Evolutionary conservation across 1,139 yeast species (phyloP).

Genomic region (Lodderomyces beijingensis): DNA sequence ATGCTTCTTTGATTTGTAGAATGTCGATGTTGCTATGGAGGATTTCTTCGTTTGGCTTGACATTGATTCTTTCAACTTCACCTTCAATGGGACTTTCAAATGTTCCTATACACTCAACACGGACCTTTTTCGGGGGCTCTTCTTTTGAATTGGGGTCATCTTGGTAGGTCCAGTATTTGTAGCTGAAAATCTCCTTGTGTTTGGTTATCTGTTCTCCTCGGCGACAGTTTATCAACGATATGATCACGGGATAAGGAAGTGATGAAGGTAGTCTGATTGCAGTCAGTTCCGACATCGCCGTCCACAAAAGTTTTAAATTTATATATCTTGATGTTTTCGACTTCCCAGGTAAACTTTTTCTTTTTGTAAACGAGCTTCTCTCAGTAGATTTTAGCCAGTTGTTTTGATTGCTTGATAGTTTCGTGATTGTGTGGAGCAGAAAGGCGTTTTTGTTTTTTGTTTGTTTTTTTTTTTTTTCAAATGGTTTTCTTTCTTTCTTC

Average conservation of each 20-base stretch:
- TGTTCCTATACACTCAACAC: slow-evolving; percentile 61
- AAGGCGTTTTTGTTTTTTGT: too few species aligned
- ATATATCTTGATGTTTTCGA: too few species aligned
- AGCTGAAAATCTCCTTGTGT: slow-evolving; percentile 55
- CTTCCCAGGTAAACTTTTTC: too few species aligned
- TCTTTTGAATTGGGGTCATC: slow-evolving; percentile 52
- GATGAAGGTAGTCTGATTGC: slow-evolving; percentile 48
- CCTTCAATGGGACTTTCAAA: slow-evolving; percentile 88
- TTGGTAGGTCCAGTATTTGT: slow-evolving; percentile 65
- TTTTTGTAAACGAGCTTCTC: too few species aligned
- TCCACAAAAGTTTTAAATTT: too few species aligned
- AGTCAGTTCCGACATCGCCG: slow-evolving; percentile 30
- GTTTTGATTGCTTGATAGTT: too few species aligned
- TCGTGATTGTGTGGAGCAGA: too few species aligned
- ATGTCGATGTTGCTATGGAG: slow-evolving; percentile 46
- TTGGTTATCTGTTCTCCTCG: slow-evolving; percentile 46
- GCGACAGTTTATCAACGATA: slow-evolving; percentile 45
- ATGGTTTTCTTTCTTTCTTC: too few species aligned
- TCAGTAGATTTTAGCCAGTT: too few species aligned
- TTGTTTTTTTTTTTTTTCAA: too few species aligned
- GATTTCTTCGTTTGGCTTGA: slow-evolving; percentile 59
- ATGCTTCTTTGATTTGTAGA: slow-evolving; percentile 68
- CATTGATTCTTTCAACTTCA: slow-evolving; percentile 44
- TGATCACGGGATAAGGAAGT: slow-evolving; percentile 66
- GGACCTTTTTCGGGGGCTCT: slow-evolving; percentile 39